Conservation (phyloP, 176 grass and related monocot species). For the Oropetium thomaeum region DNA sequence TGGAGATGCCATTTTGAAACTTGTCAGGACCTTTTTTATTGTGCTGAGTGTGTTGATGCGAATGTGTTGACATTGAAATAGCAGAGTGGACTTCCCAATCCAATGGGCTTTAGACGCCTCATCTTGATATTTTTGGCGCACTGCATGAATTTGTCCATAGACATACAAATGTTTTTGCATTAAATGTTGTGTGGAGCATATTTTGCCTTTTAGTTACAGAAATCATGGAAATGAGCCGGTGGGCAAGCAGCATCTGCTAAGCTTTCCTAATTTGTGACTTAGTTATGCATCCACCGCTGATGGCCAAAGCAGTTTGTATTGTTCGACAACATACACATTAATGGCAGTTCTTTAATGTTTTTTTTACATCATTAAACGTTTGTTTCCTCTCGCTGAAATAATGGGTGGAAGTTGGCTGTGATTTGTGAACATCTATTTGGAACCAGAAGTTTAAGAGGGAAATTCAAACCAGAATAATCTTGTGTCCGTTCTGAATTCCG, state of each 20-base stretch:
- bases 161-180: not conserved
- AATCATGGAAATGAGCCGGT: not conserved
- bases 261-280: not conserved
- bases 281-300: not conserved
- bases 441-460: not conserved
- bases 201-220: not conserved
- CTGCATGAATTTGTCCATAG: not conserved
- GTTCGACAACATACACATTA: not conserved
- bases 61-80: not conserved
- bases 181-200: not conserved
- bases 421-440: not conserved
- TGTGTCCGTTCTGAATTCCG: not conserved
- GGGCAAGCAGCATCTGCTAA: not conserved
- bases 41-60: not conserved
- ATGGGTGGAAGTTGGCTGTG: not conserved
- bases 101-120: not conserved
- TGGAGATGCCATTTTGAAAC: not conserved
- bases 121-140: not conserved
- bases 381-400: constrained; percentile 2
- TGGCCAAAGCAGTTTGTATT: not conserved
- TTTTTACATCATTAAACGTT: not conserved
- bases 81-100: not conserved
- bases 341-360: too few relatives aligned
- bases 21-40: not conserved
- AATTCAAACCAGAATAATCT: not conserved